Conservation (phyloP, 352 stramenopile species). For the Pythium monospermum region DNA sequence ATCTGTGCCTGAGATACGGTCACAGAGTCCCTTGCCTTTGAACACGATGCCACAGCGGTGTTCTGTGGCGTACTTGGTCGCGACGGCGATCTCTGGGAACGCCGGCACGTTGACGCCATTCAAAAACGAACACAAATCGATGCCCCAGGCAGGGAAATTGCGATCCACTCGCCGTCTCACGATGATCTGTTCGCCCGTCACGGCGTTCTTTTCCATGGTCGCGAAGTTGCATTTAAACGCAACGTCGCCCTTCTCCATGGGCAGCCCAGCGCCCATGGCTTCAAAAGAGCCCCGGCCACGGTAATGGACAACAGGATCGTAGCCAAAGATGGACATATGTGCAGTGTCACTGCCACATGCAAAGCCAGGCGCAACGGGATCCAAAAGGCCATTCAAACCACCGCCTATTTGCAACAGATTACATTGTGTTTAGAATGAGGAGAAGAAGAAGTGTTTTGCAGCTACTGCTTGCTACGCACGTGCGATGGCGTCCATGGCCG, state of each 20-base stretch:
- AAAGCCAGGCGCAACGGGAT: constrained; percentile 79
- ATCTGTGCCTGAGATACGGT: constrained; percentile 84
- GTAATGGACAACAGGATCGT: constrained; percentile 82
- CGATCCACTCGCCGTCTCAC: constrained; percentile 72
- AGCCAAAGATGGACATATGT: constrained; percentile 89
- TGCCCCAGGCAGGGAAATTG: constrained; percentile 80
- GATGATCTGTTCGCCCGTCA: constrained; percentile 59
- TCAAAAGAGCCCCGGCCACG: constrained; percentile 83
- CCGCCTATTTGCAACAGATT: constrained; percentile 28
- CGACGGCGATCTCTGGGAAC: constrained; percentile 62
- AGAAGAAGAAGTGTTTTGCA: no score
- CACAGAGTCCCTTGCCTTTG: constrained; percentile 68
- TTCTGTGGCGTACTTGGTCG: constrained; percentile 85
- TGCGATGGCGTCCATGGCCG: constrained; percentile 82
- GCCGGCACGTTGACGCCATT: constrained; percentile 48
- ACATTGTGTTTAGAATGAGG: constrained; percentile 1
- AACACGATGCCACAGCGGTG: constrained; percentile 86
- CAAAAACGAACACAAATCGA: constrained; percentile 76
- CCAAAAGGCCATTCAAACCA: constrained; percentile 79
- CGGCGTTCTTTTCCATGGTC: constrained; percentile 62
- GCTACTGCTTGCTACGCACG: no score
- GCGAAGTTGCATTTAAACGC: constrained; percentile 90
- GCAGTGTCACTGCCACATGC: constrained; percentile 84
- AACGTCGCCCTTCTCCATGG: constrained; percentile 81
- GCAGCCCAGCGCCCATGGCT: constrained; percentile 79